Evolutionary conservation across 176 grass and related monocot species (phyloP), one percentile per base, ranked within the genome.

Genomic region (Carex scoparia): DNA sequence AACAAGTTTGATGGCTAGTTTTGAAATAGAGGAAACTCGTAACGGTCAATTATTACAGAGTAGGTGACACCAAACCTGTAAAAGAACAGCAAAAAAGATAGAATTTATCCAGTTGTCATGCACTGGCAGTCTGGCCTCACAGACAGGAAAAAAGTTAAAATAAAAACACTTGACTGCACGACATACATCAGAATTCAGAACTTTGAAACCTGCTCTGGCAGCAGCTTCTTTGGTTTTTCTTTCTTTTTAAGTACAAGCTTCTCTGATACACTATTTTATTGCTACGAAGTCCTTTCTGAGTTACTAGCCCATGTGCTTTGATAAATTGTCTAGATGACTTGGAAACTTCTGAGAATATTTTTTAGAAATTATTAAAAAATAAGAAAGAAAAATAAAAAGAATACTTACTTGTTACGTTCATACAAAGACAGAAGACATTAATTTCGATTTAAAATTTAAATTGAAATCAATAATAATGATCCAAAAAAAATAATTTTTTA

Each of bases 1-100:
- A 40, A 40, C 38, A 40, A 40, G 38, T 40, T 40, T 40, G 76
- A 80, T 80, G 56, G 54, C 12, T 53, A 55, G 15, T 78, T 48
- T 78, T 11, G 3, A 11, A 78, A 78, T n/a, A 31, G 73, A 30
- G 49, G 18, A 51, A 55, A 55, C 7, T 11, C 15, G 13, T 10
- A 18, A 61, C 23, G 56, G 10, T 60, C 76, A 80, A 60, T 80
- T 60, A 60, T 80, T 18, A 80, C 49, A 37, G 16, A 15, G 79
- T 81, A 81, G 79, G 79, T 64, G n/a, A 46, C 35, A 81, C 79
- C 12, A 81, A 81, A 62, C 55, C 18, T 46, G 57, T 61, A 10
- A 81, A 63, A 37, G 35, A 40, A 1, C 7, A 81, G 31, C 59
- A 81, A 0, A 46, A n/a, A 59, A 56, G 3, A 19, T 10, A 19